A percentile compares a stretch with the other conserved stretches of the same genome.
phyloP scores from a whole-genome alignment of 2,329 filamentous ascomycete species.

The Colletotrichum gloeosporioides region DNA sequence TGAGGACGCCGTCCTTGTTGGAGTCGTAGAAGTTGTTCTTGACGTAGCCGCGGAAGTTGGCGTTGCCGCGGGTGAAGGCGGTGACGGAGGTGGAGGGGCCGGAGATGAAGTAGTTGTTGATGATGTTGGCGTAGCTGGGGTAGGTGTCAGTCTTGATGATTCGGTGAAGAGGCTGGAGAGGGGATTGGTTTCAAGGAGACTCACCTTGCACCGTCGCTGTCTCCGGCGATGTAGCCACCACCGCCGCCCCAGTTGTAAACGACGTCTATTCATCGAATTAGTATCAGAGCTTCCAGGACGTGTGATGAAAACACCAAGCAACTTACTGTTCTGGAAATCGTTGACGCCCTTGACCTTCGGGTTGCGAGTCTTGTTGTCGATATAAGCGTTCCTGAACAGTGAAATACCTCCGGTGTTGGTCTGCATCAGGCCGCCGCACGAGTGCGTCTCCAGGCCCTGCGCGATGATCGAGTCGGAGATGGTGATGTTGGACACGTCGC shows the following conservation, averaged over 20 bases:
- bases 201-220: conserved; percentile 44
- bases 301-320: background rate
- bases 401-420: conserved; percentile 48
- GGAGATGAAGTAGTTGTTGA: conserved; percentile 63
- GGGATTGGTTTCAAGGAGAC: no score
- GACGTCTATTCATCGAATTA: conserved; percentile 34
- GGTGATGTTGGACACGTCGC: conserved; percentile 51
- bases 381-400: conserved; percentile 57
- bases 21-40: conserved; percentile 58
- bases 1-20: conserved; percentile 52
- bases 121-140: conserved; percentile 52
- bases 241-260: conserved; percentile 62
- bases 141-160: background rate
- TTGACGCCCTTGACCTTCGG: conserved; percentile 63
- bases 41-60: conserved; percentile 58
- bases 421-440: conserved; percentile 57
- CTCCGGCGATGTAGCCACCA: conserved; percentile 60
- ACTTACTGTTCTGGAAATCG: conserved; percentile 51
- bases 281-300: background rate
- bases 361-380: conserved; percentile 63
- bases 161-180: background rate
- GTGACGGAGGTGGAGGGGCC: conserved; percentile 54
- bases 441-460: conserved; percentile 58
- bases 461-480: conserved; percentile 59
- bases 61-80: conserved; percentile 61